These are phyloP conservation scores for Acorus gramineus DNA, from an alignment of 106 monocot species.

Conservation along the genomic window DNA sequence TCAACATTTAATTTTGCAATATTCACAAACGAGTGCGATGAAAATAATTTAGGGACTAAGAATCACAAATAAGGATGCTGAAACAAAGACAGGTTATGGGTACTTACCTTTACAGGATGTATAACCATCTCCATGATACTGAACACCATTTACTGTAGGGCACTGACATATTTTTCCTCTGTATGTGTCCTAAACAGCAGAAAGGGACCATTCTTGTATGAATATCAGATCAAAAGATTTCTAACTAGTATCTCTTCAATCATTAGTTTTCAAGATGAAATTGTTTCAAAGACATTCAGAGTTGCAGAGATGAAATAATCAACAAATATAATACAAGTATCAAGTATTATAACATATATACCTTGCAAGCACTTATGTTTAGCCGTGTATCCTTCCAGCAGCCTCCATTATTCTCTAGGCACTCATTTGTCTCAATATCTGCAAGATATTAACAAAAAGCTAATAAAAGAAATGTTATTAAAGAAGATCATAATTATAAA, in stretches of 20 bases:
- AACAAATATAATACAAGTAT: neutral
- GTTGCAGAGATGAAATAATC: neutral
- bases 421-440: slow-evolving; percentile 92
- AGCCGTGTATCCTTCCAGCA: slow-evolving; percentile 59
- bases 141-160: slow-evolving; percentile 55
- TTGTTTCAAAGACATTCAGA: neutral
- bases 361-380: slow-evolving; percentile 86
- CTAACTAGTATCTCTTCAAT: too few relatives aligned
- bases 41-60: too few relatives aligned
- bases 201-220: neutral
- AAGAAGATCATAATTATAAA: too few relatives aligned
- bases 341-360: slow-evolving; percentile 9
- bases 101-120: slow-evolving; percentile 57
- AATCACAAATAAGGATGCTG: neutral
- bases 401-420: slow-evolving; percentile 72
- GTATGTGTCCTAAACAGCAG: slow-evolving; percentile 63
- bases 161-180: slow-evolving; percentile 84
- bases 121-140: slow-evolving; percentile 86
- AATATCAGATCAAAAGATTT: too few relatives aligned
- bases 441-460: neutral
- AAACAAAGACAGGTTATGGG: neutral
- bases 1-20: too few relatives aligned
- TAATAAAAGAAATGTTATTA: neutral
- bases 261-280: too few relatives aligned
- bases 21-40: too few relatives aligned